Base-by-base conservation (phyloP, 495 filamentous ascomycete genomes). In the Neurospora tetrasperma region DNA sequence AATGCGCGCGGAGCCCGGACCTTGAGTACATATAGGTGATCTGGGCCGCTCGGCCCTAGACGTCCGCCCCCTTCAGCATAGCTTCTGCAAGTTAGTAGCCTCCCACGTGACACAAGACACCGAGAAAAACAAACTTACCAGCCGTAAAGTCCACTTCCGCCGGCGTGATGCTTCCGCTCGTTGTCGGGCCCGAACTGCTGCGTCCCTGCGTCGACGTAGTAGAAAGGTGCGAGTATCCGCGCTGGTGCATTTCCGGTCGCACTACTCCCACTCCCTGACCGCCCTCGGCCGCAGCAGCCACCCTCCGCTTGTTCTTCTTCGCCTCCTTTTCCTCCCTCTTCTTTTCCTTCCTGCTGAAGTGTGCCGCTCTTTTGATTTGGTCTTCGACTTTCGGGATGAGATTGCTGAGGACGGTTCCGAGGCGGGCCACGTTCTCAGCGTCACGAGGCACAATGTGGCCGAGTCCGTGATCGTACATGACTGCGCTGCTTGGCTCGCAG, bases 381-480 rank as follows among this genome's bases (percentile, higher is more conserved):
- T 74, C 73, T 39, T 82, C 79, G n/a, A 83, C 75, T n/a, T 69
- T 66, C 38, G 79, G 78, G 31, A 80, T 73, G 16, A 82, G 18
- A 4, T 76, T 71, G 6, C 73, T 62, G 3, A 83, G 73, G n/a
- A 81, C 72, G 18, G 79, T 76, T 38, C 77, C 82, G 9, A 88
- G 76, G 69, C 84, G 80, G 16, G 78, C 74, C 8, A 87, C 79
- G 18, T 83, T 86, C 73, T 86, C 78, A 42, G 80, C 82, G 48
- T 84, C 84, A 62, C 88, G 81, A 0, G 86, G 87, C 23, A 88
- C 82, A 11, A 84, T 82, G 79, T 88, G 87, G 1, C 88, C 87
- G 8, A 84, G 82, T 2, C 85, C 87, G 73, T 89, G 87, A 75
- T 89, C 88, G 71, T 88, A 89, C 35, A 89, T 78, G 69, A 81